These are phyloP conservation scores for Nothophoma quercina DNA, from an alignment of 2,329 filamentous ascomycete species.

Conservation along the genomic window DNA sequence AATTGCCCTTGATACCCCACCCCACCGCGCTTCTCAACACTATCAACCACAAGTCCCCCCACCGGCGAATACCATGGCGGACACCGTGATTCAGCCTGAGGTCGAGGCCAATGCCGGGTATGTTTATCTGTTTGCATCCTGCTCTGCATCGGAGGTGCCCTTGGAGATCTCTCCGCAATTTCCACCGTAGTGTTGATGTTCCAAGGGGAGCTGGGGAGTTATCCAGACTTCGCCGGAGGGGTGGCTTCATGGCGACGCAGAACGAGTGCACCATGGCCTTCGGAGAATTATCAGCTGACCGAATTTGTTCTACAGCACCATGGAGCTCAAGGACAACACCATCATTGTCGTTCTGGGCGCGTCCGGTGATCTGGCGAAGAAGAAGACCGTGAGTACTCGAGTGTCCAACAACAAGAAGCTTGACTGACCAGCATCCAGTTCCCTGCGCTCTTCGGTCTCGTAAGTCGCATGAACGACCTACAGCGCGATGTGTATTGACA, in stretches of 20 bases:
- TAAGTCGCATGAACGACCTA: slow-evolving; percentile 62
- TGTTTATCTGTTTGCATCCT: slow-evolving; percentile 29
- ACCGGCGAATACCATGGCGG: slow-evolving; percentile 50
- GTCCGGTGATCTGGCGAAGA: slow-evolving; percentile 97
- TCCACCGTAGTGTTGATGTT: slow-evolving; percentile 5
- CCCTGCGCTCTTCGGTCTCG: slow-evolving; percentile 94
- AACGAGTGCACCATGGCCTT: slow-evolving; percentile 10
- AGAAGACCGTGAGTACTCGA: slow-evolving; percentile 83
- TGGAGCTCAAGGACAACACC: slow-evolving; percentile 99
- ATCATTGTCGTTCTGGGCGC: slow-evolving; percentile 95
- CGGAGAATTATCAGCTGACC: slow-evolving; percentile 37
- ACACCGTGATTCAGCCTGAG: slow-evolving; percentile 58
- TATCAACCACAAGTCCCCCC: slow-evolving; percentile 30
- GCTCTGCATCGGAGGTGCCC: neutral
- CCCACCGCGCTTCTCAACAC: slow-evolving; percentile 29
- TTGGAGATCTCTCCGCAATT: neutral
- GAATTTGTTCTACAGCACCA: slow-evolving; percentile 64
- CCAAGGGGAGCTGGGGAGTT: neutral
- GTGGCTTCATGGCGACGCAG: slow-evolving; percentile 21
- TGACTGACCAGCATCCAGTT: slow-evolving; percentile 66
- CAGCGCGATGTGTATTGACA: slow-evolving; percentile 27
- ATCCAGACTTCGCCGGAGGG: slow-evolving; percentile 14
- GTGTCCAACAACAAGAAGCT: slow-evolving; percentile 6
- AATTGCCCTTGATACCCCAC: slow-evolving; percentile 32
- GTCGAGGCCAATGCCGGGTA: slow-evolving; percentile 57